phyloP scores from a whole-genome alignment of 768 basidiomycete species.

The Postia placenta region DNA sequence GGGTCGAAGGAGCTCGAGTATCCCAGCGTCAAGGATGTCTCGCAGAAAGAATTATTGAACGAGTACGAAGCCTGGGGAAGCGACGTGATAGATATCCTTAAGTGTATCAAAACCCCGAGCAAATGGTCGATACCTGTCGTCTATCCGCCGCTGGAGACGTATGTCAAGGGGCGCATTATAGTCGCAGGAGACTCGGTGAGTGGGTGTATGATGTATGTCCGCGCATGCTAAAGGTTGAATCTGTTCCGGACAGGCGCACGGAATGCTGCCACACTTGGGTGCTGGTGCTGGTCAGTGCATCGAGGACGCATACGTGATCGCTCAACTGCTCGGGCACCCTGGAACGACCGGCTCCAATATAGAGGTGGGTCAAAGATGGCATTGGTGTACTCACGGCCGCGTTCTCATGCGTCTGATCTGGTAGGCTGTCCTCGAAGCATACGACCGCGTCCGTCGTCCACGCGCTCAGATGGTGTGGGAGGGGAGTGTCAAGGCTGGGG shows the following conservation, averaged over 20 bases:
- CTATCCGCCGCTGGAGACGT: slow-evolving; percentile 38
- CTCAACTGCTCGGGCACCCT: slow-evolving; percentile 38
- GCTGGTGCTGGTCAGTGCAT: slow-evolving; percentile 56
- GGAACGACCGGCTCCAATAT: slow-evolving; percentile 33
- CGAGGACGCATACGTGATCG: slow-evolving; percentile 47
- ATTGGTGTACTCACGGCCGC: background rate
- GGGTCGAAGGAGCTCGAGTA: slow-evolving; percentile 7
- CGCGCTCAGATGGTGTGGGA: slow-evolving; percentile 45
- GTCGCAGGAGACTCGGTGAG: slow-evolving; percentile 46
- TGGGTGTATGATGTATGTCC: too few relatives aligned
- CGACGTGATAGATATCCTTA: slow-evolving; percentile 35
- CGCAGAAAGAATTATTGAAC: slow-evolving; percentile 37
- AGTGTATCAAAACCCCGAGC: slow-evolving; percentile 37
- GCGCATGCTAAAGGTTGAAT: too few relatives aligned
- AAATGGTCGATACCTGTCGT: slow-evolving; percentile 50
- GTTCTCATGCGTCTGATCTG: background rate
- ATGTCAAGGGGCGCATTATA: slow-evolving; percentile 37
- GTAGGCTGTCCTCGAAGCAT: slow-evolving; percentile 40
- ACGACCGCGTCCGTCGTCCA: slow-evolving; percentile 38
- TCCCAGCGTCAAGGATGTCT: slow-evolving; percentile 35
- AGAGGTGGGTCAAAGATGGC: slow-evolving; percentile 25
- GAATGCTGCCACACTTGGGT: slow-evolving; percentile 53
- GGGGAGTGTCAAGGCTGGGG: slow-evolving; percentile 35
- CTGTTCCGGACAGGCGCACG: slow-evolving; percentile 34
- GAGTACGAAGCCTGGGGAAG: slow-evolving; percentile 40